Evolutionary conservation across 441 rosid species (phyloP), one percentile per base, ranked within the genome.

Genomic region (Kokia cookei): DNA sequence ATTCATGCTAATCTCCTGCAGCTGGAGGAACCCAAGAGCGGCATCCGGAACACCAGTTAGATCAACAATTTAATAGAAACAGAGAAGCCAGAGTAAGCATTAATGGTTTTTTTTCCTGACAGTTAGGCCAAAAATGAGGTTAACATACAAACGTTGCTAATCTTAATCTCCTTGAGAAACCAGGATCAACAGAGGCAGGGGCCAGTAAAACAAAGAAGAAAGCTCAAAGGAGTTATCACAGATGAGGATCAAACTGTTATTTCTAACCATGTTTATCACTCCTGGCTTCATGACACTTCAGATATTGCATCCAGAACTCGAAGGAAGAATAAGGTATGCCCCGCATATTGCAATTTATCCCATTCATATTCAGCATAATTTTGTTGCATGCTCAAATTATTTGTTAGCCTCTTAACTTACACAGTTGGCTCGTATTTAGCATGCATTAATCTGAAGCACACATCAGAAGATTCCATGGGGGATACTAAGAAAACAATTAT

Each of bases 281-380:
- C 92, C 73, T 90, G 98, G 98, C 90, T 91, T 60, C 91, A 89
- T 70, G 77, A 88, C 78, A 27, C 95, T 77, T 84, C 91, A 69
- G 83, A 86, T 78, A 78, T 88, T 78, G 72, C 83, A 70, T 82
- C 87, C n/a, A 85, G 84, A 80, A 81, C 85, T 79, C 82, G 88
- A 66, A 83, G 82, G 81, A 88, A 84, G 79, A 89, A 85, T 79
- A 91, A 88, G 93, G 97, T 90, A 76, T 17, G 65, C 19, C 53
- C 48, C 42, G 53, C 32, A 61, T 74, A 19, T 74, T 63, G 35
- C 73, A 55, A 4, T 74, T 32, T 32, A 3, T 29, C 57, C 48
- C 13, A 50, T 79, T 43, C 45, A 13, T 3, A 13, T 40, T 27
- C 13, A 12, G 51, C 42, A 57, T 35, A 45, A 29, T 42, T 65